These are phyloP conservation scores for Picochlorum sp. DNA, from an alignment of 139 green algal genomes.

Conservation along the genomic window DNA sequence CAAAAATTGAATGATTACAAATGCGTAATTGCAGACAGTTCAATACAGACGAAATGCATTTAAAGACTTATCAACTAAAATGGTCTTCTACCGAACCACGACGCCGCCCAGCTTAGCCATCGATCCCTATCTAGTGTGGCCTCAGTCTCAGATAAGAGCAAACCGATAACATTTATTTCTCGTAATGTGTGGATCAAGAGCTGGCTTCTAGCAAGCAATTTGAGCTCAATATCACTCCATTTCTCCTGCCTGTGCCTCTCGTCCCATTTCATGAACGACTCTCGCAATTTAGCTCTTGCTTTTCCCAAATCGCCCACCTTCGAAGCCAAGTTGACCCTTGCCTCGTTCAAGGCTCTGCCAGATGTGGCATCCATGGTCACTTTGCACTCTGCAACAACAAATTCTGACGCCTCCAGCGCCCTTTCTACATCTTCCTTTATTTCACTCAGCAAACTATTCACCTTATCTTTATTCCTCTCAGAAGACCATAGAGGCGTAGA, in stretches of 20 bases:
- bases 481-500: no score
- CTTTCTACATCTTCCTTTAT: background rate
- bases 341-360: background rate
- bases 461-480: no score
- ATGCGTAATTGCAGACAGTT: no score
- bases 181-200: background rate
- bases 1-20: no score
- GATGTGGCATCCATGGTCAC: background rate
- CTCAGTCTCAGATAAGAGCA: constrained; percentile 4
- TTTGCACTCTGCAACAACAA: background rate
- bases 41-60: no score
- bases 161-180: background rate
- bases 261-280: background rate
- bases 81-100: constrained; percentile 8
- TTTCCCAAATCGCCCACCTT: background rate
- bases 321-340: background rate
- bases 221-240: constrained; percentile 1
- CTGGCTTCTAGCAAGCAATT: constrained; percentile 5
- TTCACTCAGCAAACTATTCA: no score
- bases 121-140: constrained; percentile 1
- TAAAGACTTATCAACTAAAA: background rate
- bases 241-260: background rate
- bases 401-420: background rate
- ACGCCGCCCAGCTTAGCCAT: background rate
- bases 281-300: background rate